Evolutionary conservation across 2,329 filamentous ascomycete genomes (phyloP).

Genomic region (Colletotrichum higginsianum): DNA sequence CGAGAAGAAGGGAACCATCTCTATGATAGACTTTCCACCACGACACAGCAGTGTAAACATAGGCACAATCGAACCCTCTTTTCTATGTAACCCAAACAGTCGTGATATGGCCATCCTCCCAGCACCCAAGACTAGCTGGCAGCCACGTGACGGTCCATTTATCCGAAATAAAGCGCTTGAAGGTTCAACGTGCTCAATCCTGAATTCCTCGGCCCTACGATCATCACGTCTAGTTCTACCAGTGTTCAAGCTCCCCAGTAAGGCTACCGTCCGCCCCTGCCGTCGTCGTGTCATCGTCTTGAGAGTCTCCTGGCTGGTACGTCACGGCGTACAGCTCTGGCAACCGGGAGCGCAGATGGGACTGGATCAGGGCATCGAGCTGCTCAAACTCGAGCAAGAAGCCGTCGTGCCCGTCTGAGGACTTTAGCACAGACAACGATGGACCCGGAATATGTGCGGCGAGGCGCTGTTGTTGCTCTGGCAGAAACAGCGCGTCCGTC

Average conservation of each 20-base stretch:
- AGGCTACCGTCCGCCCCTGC: not conserved
- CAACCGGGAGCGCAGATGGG: conserved; percentile 39
- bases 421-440: conserved; percentile 47
- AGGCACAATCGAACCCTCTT: no score
- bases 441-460: conserved; percentile 50
- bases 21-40: no score
- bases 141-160: no score
- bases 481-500: conserved; percentile 53
- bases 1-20: no score
- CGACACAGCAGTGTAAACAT: no score
- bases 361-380: conserved; percentile 47
- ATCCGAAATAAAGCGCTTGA: no score
- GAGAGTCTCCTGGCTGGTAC: not conserved
- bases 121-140: no score
- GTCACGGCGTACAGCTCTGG: conserved; percentile 6
- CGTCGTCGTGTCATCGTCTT: not conserved
- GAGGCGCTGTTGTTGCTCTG: conserved; percentile 51
- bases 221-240: conserved; percentile 67
- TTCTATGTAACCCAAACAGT: no score
- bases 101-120: no score
- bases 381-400: conserved; percentile 55
- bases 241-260: conserved; percentile 58
- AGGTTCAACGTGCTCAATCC: no score
- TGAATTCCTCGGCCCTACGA: no score
- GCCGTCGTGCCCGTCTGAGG: conserved; percentile 53